Base-by-base conservation (phyloP, 2,329 filamentous ascomycete genomes). In the Penicillium polonicum region DNA sequence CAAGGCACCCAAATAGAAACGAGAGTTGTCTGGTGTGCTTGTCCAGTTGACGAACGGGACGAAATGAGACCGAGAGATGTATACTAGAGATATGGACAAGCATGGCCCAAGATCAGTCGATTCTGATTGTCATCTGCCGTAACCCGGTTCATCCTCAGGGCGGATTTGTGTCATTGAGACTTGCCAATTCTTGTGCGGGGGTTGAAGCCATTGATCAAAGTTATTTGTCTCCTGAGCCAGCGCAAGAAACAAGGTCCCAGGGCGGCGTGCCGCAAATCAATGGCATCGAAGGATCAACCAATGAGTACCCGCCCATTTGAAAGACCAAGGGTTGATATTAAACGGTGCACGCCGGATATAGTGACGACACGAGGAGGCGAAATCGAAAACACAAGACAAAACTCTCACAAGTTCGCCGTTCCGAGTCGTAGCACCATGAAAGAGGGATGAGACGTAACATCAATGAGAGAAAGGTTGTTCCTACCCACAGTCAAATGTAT, bases 371-470 rank as follows among this genome's bases (percentile, higher is more conserved):
- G 51, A 58, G 58, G 52, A 58, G 58, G 55, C 45, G 60, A 58
- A 55, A 57, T 51, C 48, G 51, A 57, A 59, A 64, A 62, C 42
- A 60, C 44, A 66, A 58, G 55, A 61, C 52, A 65, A 52, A 61
- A 57, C 63, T 61, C 62, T 64, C 60, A 66, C 58, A 70, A 66
- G 63, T 72, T 72, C 70, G 72, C 70, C 71, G 66, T 72, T 72
- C 69, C 70, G 63, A 72, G 65, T 71, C 69, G 65, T 73, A 67
- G 69, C 70, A 72, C 72, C 72, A 68, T 74, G 62, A 72, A 68
- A 66, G 66, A 70, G 65, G 67, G 71, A 69, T 70, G 61, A 64
- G 68, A 68, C 59, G 63, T 65, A 63, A 64, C 62, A 67, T 64
- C 62, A 64, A 66, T 64, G 60, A 63, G 60, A 67, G 59, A 64